Percentiles rank a stretch among this genome's conserved stretches.
Evolutionary conservation across 768 basidiomycete species (phyloP).

Genomic region (Trametes gibbosa): DNA sequence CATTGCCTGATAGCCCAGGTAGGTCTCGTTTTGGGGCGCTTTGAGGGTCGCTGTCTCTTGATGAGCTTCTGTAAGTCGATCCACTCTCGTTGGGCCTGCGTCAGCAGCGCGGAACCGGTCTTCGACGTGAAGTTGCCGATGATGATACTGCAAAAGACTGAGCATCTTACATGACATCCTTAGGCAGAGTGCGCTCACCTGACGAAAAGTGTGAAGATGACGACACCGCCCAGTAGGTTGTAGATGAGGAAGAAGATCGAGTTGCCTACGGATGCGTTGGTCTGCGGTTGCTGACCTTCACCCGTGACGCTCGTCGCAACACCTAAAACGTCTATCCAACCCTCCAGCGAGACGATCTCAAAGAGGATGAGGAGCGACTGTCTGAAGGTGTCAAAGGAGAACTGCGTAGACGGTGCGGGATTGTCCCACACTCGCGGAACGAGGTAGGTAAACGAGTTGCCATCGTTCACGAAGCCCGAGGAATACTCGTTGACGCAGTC

Average conservation of each 20-base stretch:
- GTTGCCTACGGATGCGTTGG: slow-evolving; percentile 74
- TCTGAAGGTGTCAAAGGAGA: slow-evolving; percentile 87
- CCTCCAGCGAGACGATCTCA: slow-evolving; percentile 94
- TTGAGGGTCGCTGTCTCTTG: slow-evolving; percentile 81
- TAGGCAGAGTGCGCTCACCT: slow-evolving; percentile 49
- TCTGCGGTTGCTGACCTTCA: slow-evolving; percentile 61
- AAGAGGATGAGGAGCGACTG: slow-evolving; percentile 87
- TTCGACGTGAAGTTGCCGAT: slow-evolving; percentile 89
- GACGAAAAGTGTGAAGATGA: slow-evolving; percentile 88
- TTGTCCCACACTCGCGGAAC: slow-evolving; percentile 89
- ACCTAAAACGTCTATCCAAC: slow-evolving; percentile 93
- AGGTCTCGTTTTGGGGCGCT: slow-evolving; percentile 67
- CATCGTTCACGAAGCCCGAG: slow-evolving; percentile 52
- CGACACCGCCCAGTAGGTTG: slow-evolving; percentile 86
- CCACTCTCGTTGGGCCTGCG: slow-evolving; percentile 89
- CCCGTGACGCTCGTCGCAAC: slow-evolving; percentile 79
- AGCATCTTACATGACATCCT: slow-evolving; percentile 3
- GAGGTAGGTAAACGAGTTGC: slow-evolving; percentile 61
- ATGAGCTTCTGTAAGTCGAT: slow-evolving; percentile 89
- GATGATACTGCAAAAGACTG: slow-evolving; percentile 66
- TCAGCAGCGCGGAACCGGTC: slow-evolving; percentile 84
- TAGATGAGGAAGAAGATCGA: slow-evolving; percentile 91
- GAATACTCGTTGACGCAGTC: slow-evolving; percentile 75
- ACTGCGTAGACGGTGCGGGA: slow-evolving; percentile 77
- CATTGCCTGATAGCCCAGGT: slow-evolving; percentile 58